Percentiles rank a stretch among this genome's conserved stretches.
These are phyloP conservation scores for Orbilia oligospora DNA, from an alignment of 2,329 filamentous ascomycete genomes.

Conservation along the genomic window DNA sequence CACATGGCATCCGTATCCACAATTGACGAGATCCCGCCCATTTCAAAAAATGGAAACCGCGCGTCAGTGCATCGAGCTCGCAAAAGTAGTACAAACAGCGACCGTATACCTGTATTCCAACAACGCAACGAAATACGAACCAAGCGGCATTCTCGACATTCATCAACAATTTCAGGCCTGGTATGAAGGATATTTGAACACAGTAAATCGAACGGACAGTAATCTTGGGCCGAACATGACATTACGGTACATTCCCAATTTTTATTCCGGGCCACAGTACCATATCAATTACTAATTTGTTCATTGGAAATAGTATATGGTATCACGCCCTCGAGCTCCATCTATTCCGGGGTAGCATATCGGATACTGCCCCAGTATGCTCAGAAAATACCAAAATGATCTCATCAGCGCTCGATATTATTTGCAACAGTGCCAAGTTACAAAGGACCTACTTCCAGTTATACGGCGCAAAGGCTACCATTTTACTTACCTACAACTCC, in stretches of 20 bases:
- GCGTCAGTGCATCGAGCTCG: conserved; percentile 34
- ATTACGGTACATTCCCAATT: conserved; percentile 25
- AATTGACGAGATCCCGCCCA: conserved; percentile 40
- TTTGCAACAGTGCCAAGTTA: conserved; percentile 15
- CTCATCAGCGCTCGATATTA: conserved; percentile 22
- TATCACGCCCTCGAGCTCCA: conserved; percentile 51
- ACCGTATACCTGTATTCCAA: conserved; percentile 43
- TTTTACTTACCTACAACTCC: conserved; percentile 43
- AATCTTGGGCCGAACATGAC: conserved; percentile 33
- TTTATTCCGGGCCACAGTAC: background rate
- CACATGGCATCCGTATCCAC: conserved; percentile 56
- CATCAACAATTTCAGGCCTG: conserved; percentile 36
- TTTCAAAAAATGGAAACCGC: conserved; percentile 26
- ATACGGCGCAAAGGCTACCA: conserved; percentile 44
- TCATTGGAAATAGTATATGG: conserved; percentile 28
- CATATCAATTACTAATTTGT: background rate
- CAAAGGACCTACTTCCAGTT: conserved; percentile 42
- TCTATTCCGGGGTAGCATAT: conserved; percentile 43
- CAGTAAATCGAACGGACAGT: conserved; percentile 20
- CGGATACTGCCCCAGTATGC: conserved; percentile 27
- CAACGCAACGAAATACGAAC: conserved; percentile 7
- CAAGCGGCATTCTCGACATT: conserved; percentile 18
- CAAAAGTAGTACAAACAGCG: conserved; percentile 36
- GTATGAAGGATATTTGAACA: conserved; percentile 34
- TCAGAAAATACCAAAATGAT: conserved; percentile 48